Evolutionary conservation across 371 early-diverging fungal genomes (phyloP).

Genomic region (Syncephalastrum monosporum): DNA sequence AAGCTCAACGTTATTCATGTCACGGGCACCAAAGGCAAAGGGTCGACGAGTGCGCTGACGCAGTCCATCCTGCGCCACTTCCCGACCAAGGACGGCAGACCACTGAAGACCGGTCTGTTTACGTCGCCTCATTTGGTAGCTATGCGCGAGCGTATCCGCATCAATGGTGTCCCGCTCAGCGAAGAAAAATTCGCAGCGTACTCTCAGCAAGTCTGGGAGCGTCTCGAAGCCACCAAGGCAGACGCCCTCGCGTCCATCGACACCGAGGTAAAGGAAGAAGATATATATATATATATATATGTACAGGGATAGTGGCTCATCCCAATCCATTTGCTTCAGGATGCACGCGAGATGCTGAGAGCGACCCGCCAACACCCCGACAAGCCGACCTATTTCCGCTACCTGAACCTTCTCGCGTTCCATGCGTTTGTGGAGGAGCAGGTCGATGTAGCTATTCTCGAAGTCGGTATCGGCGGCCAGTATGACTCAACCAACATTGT

Average conservation of each 20-base stretch:
- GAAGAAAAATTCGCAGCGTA: slow-evolving; percentile 79
- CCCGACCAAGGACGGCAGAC: slow-evolving; percentile 17
- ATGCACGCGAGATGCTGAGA: slow-evolving; percentile 26
- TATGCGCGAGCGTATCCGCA: slow-evolving; percentile 92
- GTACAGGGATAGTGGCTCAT: not conserved
- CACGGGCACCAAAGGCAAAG: slow-evolving; percentile 89
- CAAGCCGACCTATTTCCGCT: slow-evolving; percentile 90
- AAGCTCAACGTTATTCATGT: slow-evolving; percentile 78
- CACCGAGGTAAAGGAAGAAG: slow-evolving; percentile 1
- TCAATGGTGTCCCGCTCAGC: slow-evolving; percentile 83
- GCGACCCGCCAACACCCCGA: slow-evolving; percentile 48
- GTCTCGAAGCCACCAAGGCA: slow-evolving; percentile 54
- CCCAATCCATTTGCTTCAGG: slow-evolving; percentile 4
- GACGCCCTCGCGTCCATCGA: slow-evolving; percentile 30
- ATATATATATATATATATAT: not conserved
- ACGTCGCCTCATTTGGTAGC: slow-evolving; percentile 94
- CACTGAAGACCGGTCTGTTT: slow-evolving; percentile 73
- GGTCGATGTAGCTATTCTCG: slow-evolving; percentile 78
- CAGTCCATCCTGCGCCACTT: slow-evolving; percentile 63
- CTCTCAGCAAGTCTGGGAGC: slow-evolving; percentile 86
- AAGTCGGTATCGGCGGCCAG: slow-evolving; percentile 86
- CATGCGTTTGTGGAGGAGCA: slow-evolving; percentile 83
- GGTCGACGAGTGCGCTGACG: slow-evolving; percentile 75
- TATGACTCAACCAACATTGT: slow-evolving; percentile 87
- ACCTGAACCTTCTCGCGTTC: slow-evolving; percentile 85